Evolutionary conservation across 2,329 filamentous ascomycete species (phyloP), one percentile per base, ranked within the genome.

Genomic region (Apiospora aurea): DNA sequence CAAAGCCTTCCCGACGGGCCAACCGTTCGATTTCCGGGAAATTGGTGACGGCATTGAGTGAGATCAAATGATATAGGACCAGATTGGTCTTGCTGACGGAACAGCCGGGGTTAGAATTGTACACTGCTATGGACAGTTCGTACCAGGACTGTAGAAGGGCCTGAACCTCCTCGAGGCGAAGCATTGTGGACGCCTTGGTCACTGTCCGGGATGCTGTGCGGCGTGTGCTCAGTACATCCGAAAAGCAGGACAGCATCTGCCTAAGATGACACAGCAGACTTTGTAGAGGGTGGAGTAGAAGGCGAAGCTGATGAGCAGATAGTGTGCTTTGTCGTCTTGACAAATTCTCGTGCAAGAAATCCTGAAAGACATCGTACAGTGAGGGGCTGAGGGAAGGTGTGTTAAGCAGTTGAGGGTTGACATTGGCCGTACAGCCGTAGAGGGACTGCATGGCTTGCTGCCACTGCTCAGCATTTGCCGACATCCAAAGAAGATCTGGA

Each of bases 41-140:
- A 80, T 89, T 90, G 21, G 90, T 91, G 41, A 92, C 87, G 11
- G 89, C 87, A 75, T 93, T 93, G 72, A 94, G 85, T 68, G 88
- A 91, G 78, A 94, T 90, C 57, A 94, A 85, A 76, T 94, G 92
- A 79, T 92, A 93, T 73, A 94, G 86, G 61, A 92, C 87, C 57
- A 94, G 81, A 77, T 91, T 93, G 74, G 89, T 90, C 76, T 88
- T 87, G 77, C 89, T 92, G 74, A 90, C 84, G 21, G 87, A 81
- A 74, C 91, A 92, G 67, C 82, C 81, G 1, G 87, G 86, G 76
- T 90, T 86, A n/a, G 83, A 80, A 77, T 89, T 88, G 76, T 84
- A 81, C 78, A 89, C 87, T 14, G 83, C 80, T 73, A 88, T 86
- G 49, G 89, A 88, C n/a, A 93, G 82, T 73, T 90, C 86, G 79